Evolutionary conservation across 2,329 filamentous ascomycete genomes (phyloP).

Genomic region (Lecanicillium sp.): DNA sequence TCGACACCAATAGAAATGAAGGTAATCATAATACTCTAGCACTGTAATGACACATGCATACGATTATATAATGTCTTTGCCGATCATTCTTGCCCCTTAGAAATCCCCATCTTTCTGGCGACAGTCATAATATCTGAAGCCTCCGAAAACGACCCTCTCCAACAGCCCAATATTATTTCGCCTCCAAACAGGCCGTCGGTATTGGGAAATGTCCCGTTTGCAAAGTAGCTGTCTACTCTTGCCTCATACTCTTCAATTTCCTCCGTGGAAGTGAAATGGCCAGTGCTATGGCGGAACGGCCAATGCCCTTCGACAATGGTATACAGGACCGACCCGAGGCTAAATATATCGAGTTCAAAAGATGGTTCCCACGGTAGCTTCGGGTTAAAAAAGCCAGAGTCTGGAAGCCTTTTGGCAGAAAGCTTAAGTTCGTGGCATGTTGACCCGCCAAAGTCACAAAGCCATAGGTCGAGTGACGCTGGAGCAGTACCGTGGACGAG

Average conservation of each 20-base stretch:
- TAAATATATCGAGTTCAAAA: slow-evolving; percentile 11
- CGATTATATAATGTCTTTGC: too few species aligned
- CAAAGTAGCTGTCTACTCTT: slow-evolving; percentile 9
- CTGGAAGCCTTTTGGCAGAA: slow-evolving; percentile 9
- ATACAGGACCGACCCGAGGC: slow-evolving; percentile 14
- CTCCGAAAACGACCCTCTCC: slow-evolving; percentile 1
- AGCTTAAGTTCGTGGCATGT: slow-evolving; percentile 19
- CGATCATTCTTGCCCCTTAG: too few species aligned
- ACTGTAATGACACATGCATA: too few species aligned
- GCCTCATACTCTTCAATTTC: slow-evolving; percentile 10
- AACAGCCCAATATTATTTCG: slow-evolving; percentile 1
- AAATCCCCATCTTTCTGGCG: neutral
- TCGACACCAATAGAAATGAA: too few species aligned
- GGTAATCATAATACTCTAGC: too few species aligned
- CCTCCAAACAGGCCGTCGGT: slow-evolving; percentile 2
- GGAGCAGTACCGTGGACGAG: slow-evolving; percentile 18
- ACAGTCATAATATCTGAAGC: slow-evolving; percentile 1
- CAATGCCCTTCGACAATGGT: slow-evolving; percentile 12
- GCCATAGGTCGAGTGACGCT: slow-evolving; percentile 17
- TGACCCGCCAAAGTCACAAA: slow-evolving; percentile 25
- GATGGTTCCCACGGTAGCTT: slow-evolving; percentile 5
- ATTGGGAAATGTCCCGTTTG: slow-evolving; percentile 9
- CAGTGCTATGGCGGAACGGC: slow-evolving; percentile 8
- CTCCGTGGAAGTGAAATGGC: slow-evolving; percentile 9
- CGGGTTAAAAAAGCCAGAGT: slow-evolving; percentile 13